Evolutionary conservation across 176 grass and related monocot genomes (phyloP).

Genomic region (Zizania latifolia): DNA sequence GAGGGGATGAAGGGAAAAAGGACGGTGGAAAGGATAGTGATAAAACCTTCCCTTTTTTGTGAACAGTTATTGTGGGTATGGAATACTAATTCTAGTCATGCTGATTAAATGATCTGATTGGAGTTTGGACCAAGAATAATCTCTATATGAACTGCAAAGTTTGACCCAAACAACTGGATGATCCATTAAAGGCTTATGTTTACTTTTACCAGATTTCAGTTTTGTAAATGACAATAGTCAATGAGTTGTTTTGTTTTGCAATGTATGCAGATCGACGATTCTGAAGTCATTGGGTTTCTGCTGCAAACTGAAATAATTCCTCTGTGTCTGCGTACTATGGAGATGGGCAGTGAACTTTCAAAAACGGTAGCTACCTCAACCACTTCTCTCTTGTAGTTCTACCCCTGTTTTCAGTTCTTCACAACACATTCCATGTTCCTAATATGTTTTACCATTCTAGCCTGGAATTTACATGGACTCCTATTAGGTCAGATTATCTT

Average conservation of each 20-base stretch:
- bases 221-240: background rate
- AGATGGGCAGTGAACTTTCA: conserved; percentile 65
- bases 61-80: background rate
- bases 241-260: background rate
- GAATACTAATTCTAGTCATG: background rate
- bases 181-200: conserved; percentile 15
- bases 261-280: conserved; percentile 49
- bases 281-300: conserved; percentile 52
- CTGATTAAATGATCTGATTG: conserved; percentile 11
- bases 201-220: background rate
- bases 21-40: background rate
- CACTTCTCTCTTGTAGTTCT: background rate
- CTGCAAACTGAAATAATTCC: conserved; percentile 65
- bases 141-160: background rate
- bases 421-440: background rate
- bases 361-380: conserved; percentile 57
- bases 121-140: background rate
- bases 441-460: background rate
- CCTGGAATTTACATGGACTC: background rate
- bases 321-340: conserved; percentile 65
- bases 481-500: background rate
- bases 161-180: background rate
- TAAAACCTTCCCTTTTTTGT: background rate
- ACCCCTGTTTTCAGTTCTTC: background rate
- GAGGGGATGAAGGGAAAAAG: no score